A percentile compares a stretch with the other conserved stretches of the same genome.
phyloP scores from a whole-genome alignment of 2,329 filamentous ascomycete genomes.

The Metarhizium brunneum region DNA sequence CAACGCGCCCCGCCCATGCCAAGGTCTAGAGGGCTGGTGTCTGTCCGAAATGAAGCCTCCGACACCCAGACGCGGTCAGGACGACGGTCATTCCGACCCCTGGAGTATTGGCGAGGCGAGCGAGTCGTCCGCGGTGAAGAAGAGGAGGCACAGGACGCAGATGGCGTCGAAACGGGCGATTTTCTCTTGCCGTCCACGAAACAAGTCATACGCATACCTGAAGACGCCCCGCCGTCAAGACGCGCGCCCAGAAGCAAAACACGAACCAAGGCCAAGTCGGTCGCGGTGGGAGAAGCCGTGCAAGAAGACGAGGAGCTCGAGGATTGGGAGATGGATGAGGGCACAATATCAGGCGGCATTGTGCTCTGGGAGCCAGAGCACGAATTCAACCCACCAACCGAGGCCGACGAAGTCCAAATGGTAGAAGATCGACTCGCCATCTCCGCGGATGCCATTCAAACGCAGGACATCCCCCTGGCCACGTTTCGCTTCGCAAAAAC shows the following conservation, averaged over 20 bases:
- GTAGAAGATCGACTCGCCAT: slow-evolving; percentile 48
- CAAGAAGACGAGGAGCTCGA: slow-evolving; percentile 48
- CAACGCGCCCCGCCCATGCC: slow-evolving; percentile 48
- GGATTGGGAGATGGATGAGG: slow-evolving; percentile 62
- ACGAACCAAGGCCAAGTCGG: slow-evolving; percentile 20
- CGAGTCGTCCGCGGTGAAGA: slow-evolving; percentile 47
- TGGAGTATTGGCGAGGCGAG: slow-evolving; percentile 85
- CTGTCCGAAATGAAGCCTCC: slow-evolving; percentile 39
- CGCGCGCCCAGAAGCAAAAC: slow-evolving; percentile 17
- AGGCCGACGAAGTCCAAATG: slow-evolving; percentile 45
- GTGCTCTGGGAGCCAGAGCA: slow-evolving; percentile 53
- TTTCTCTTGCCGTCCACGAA: slow-evolving; percentile 64
- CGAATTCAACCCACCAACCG: slow-evolving; percentile 41
- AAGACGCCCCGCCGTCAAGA: slow-evolving; percentile 38
- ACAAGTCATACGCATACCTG: slow-evolving; percentile 61
- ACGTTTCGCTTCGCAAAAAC: slow-evolving; percentile 87
- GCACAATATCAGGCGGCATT: slow-evolving; percentile 54
- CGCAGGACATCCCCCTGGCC: slow-evolving; percentile 50
- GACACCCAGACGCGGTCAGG: slow-evolving; percentile 63
- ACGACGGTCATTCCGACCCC: slow-evolving; percentile 65
- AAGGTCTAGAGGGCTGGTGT: slow-evolving; percentile 44
- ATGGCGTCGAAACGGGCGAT: slow-evolving; percentile 29
- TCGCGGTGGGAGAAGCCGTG: slow-evolving; percentile 23
- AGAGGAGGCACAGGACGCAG: slow-evolving; percentile 47
- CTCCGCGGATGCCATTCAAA: slow-evolving; percentile 44